Percentiles rank a stretch among this genome's conserved stretches.
Evolutionary conservation across 257 asterid species (phyloP).

Genomic region (Capsicum rhomboideum): DNA sequence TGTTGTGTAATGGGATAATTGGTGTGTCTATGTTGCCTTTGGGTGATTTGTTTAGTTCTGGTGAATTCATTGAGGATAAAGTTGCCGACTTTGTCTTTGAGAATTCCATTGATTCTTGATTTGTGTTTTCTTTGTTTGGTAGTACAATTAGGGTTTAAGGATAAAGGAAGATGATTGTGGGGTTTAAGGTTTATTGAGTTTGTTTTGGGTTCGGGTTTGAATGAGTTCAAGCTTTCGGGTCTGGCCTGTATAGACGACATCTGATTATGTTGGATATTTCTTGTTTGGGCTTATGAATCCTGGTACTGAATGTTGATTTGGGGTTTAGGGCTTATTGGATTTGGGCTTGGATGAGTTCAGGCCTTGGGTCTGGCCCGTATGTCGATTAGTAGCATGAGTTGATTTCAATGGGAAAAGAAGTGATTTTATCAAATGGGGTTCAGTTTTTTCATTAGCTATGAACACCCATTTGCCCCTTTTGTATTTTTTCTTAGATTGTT

Average conservation of each 20-base stretch:
- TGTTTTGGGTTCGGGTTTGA: too few species aligned
- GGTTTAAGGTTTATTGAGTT: too few species aligned
- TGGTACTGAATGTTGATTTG: too few species aligned
- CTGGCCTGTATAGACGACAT: too few species aligned
- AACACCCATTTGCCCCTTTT: constrained; percentile 87
- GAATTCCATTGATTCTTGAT: constrained; percentile 45
- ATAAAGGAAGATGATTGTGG: too few species aligned
- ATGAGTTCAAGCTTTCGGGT: too few species aligned
- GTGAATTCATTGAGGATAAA: constrained; percentile 56
- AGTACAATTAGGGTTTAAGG: not conserved
- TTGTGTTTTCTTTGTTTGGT: not conserved
- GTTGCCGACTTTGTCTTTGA: constrained; percentile 60
- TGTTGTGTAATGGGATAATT: constrained; percentile 53
- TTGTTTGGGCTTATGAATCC: too few species aligned
- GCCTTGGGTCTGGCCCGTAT: too few species aligned
- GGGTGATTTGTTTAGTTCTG: constrained; percentile 83
- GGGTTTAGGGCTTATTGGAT: too few species aligned
- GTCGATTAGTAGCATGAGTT: not conserved
- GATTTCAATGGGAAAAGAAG: constrained; percentile 24
- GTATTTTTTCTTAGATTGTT: constrained; percentile 79
- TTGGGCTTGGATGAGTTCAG: too few species aligned
- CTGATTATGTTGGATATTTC: too few species aligned
- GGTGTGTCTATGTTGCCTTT: constrained; percentile 79
- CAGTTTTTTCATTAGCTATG: constrained; percentile 68
- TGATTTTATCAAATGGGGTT: constrained; percentile 29